These are phyloP conservation scores for Leccinum aurantiacum DNA, from an alignment of 768 basidiomycete genomes.

Conservation along the genomic window DNA sequence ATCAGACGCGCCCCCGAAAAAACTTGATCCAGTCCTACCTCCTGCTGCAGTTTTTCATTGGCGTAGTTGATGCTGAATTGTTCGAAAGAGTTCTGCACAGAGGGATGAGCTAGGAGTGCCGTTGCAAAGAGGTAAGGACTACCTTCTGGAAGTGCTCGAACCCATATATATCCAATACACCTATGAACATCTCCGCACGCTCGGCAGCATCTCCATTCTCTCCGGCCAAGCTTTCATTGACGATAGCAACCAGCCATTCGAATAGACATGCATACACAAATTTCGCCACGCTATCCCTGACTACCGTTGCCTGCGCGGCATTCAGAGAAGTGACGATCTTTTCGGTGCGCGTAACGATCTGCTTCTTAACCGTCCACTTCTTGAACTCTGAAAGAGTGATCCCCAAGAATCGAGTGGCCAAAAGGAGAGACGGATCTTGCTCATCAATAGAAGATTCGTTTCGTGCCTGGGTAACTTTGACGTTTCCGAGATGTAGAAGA, in stretches of 20 bases:
- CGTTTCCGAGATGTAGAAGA: slow-evolving; percentile 95
- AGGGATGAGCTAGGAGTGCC: slow-evolving; percentile 6
- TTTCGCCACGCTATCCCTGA: slow-evolving; percentile 95
- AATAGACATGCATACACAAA: slow-evolving; percentile 99
- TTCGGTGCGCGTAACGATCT: slow-evolving; percentile 90
- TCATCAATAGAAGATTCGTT: slow-evolving; percentile 85
- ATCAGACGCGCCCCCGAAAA: slow-evolving; percentile 14
- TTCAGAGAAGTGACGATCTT: slow-evolving; percentile 91
- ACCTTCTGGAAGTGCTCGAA: slow-evolving; percentile 98
- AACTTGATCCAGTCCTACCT: slow-evolving; percentile 50
- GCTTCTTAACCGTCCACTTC: slow-evolving; percentile 99
- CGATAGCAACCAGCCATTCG: slow-evolving; percentile 96
- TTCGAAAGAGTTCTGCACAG: slow-evolving; percentile 79
- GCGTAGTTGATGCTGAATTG: slow-evolving; percentile 99
- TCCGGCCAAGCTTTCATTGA: slow-evolving; percentile 96
- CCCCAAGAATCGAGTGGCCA: slow-evolving; percentile 89
- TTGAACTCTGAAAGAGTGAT: slow-evolving; percentile 91
- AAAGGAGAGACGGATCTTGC: slow-evolving; percentile 71
- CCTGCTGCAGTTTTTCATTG: slow-evolving; percentile 97
- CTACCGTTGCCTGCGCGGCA: slow-evolving; percentile 87
- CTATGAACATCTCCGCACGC: slow-evolving; percentile 97
- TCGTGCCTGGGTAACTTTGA: slow-evolving; percentile 80
- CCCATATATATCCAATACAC: slow-evolving; percentile 96
- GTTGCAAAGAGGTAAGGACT: slow-evolving; percentile 1
- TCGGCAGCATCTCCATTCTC: slow-evolving; percentile 89